phyloP scores from a whole-genome alignment of 1,139 yeast genomes.

The Scheffersomyces lignicola region DNA sequence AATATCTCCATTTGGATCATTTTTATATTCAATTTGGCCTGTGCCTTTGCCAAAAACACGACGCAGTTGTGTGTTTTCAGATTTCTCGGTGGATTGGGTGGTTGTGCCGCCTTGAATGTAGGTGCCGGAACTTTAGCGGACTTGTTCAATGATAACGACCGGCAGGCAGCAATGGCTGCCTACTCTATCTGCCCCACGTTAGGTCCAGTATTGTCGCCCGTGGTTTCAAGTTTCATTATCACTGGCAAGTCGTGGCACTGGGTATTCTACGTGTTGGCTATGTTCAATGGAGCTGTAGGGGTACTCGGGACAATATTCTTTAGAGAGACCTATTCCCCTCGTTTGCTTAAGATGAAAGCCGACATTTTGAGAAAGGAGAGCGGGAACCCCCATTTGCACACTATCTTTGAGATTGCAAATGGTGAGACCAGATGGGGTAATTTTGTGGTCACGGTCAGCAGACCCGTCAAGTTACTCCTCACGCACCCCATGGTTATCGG shows the following conservation, averaged over 20 bases:
- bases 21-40: constrained; percentile 55
- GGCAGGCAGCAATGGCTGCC: constrained; percentile 20
- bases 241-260: constrained; percentile 49
- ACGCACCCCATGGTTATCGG: constrained; percentile 60
- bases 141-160: constrained; percentile 17
- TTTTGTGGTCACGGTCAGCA: constrained; percentile 43
- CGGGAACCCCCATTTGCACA: constrained; percentile 47
- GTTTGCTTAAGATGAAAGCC: constrained; percentile 50
- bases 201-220: constrained; percentile 32
- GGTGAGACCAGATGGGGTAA: constrained; percentile 22
- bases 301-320: constrained; percentile 42
- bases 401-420: constrained; percentile 43
- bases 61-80: constrained; percentile 56
- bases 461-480: constrained; percentile 54
- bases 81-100: constrained; percentile 28
- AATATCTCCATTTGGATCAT: constrained; percentile 51
- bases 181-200: constrained; percentile 28
- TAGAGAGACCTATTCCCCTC: constrained; percentile 62
- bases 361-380: constrained; percentile 45
- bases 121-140: constrained; percentile 22
- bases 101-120: constrained; percentile 30
- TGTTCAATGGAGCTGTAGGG: constrained; percentile 53
- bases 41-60: constrained; percentile 53
- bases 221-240: constrained; percentile 28
- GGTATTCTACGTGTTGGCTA: constrained; percentile 60